A percentile compares a stretch with the other conserved stretches of the same genome.
Conservation (phyloP, 495 filamentous ascomycete genomes). For the Lentithecium fluviatile region DNA sequence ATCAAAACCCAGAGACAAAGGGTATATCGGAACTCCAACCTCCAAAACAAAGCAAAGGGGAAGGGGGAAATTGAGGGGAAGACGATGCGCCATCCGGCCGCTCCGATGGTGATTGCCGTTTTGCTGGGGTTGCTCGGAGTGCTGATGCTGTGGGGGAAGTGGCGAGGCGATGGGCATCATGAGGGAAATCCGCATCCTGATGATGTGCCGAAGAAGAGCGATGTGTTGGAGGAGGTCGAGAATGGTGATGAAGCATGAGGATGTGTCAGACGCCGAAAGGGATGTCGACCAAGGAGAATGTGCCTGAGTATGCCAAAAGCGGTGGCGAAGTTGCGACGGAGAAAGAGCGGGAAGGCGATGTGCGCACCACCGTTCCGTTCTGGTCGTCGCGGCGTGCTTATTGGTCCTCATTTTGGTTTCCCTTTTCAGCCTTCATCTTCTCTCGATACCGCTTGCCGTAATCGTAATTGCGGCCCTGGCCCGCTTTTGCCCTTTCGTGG, state of each 20-base stretch:
- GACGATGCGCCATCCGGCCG: conserved; percentile 27
- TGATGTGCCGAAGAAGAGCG: conserved; percentile 24
- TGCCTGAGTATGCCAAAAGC: neutral
- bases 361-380: too few relatives aligned
- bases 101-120: conserved; percentile 15
- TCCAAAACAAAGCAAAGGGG: neutral
- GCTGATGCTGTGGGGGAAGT: neutral
- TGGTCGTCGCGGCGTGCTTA: too few relatives aligned
- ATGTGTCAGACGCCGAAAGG: neutral
- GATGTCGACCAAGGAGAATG: neutral
- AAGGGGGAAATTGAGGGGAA: neutral
- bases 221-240: conserved; percentile 4
- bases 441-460: too few relatives aligned
- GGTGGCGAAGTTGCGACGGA: neutral
- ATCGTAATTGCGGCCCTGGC: too few relatives aligned
- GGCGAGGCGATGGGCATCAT: conserved; percentile 17
- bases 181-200: conserved; percentile 34
- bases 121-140: conserved; percentile 19
- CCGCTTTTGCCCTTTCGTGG: too few relatives aligned
- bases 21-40: neutral
- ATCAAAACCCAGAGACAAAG: neutral
- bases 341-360: neutral
- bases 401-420: too few relatives aligned
- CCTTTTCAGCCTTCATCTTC: too few relatives aligned
- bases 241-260: neutral